Evolutionary conservation across 2,329 filamentous ascomycete genomes (phyloP).

Genomic region (Cercospora nicotianae): DNA sequence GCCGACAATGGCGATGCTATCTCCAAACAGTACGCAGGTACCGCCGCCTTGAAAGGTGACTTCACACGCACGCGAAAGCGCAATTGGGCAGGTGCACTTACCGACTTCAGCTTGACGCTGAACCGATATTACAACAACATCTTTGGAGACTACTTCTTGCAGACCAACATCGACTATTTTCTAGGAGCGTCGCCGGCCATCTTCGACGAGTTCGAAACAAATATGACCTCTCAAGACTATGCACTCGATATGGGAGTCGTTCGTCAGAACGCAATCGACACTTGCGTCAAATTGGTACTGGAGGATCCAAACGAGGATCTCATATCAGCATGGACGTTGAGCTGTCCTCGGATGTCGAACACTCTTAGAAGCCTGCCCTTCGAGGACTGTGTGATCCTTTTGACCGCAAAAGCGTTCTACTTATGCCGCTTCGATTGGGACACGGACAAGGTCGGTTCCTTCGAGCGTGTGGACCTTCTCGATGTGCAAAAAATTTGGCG

Average conservation of each 20-base stretch:
- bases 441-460: conserved; percentile 88
- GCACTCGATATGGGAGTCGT: conserved; percentile 82
- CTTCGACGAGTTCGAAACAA: conserved; percentile 91
- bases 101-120: conserved; percentile 85
- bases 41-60: conserved; percentile 92
- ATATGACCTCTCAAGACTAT: conserved; percentile 91
- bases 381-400: conserved; percentile 81
- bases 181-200: conserved; percentile 80
- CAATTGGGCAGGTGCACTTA: conserved; percentile 86
- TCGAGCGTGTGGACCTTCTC: conserved; percentile 78
- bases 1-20: conserved; percentile 97
- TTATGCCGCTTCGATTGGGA: conserved; percentile 93
- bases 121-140: conserved; percentile 81
- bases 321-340: conserved; percentile 83
- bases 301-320: conserved; percentile 78
- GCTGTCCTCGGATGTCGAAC: conserved; percentile 72
- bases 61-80: conserved; percentile 90
- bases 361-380: conserved; percentile 68
- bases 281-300: conserved; percentile 81
- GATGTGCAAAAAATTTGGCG: conserved; percentile 72
- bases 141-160: conserved; percentile 96
- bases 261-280: conserved; percentile 85
- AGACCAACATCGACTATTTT: conserved; percentile 93
- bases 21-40: conserved; percentile 93
- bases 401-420: conserved; percentile 84